These are phyloP conservation scores for Allantophomopsis cytisporea DNA, from an alignment of 2,329 filamentous ascomycete species.

Conservation along the genomic window DNA sequence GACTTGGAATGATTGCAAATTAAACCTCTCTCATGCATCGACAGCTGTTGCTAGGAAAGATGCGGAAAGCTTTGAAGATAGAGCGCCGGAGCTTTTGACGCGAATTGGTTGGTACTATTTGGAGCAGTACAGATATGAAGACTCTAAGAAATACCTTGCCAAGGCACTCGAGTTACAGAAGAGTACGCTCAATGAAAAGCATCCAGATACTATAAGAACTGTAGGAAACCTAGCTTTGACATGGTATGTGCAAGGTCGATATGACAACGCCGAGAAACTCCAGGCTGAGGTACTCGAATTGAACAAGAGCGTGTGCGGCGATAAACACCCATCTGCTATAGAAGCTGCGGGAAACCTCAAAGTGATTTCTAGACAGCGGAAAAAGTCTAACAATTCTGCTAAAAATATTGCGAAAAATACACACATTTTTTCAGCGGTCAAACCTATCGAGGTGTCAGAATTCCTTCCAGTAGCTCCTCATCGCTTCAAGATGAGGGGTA, in stretches of 20 bases:
- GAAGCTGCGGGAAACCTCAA: neutral
- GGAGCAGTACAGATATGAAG: constrained; percentile 11
- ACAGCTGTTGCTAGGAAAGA: neutral
- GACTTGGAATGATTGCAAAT: constrained; percentile 12
- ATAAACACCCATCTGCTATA: neutral
- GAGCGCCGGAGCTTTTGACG: constrained; percentile 9
- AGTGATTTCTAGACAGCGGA: too few relatives aligned
- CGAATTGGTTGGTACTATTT: constrained; percentile 11
- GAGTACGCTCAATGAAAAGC: neutral
- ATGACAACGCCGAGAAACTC: neutral
- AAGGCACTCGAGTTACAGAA: neutral
- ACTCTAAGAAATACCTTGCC: constrained; percentile 13
- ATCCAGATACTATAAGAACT: neutral
- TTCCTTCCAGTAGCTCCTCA: too few relatives aligned
- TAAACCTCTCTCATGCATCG: constrained; percentile 16
- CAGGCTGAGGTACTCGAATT: neutral
- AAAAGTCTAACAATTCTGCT: too few relatives aligned
- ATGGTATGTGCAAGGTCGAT: neutral
- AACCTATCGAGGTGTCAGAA: too few relatives aligned
- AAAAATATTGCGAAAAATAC: too few relatives aligned
- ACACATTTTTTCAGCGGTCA: too few relatives aligned
- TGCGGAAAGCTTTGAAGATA: too few relatives aligned
- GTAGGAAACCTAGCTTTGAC: neutral
- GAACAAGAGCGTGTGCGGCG: neutral
- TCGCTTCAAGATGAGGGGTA: too few relatives aligned